Evolutionary conservation across 163 green algal species (phyloP).

Genomic region (Chlorella variabilis): DNA sequence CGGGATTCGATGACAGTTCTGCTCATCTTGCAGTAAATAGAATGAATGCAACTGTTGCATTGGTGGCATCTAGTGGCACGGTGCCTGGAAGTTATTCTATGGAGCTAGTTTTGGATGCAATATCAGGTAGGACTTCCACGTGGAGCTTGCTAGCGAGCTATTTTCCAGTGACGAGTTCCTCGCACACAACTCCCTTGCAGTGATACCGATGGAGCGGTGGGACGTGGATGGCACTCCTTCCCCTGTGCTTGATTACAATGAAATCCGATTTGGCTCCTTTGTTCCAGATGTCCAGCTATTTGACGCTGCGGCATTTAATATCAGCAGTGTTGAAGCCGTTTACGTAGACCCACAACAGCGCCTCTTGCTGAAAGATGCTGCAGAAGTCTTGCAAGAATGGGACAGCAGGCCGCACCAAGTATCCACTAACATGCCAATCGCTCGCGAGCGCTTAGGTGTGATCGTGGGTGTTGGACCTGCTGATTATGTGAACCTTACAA

Average conservation of each 20-base stretch:
- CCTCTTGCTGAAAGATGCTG: conserved; percentile 65
- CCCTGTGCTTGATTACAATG: neutral
- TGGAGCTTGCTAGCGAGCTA: no score
- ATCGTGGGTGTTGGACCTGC: conserved; percentile 57
- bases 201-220: conserved; percentile 65
- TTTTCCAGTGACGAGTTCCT: no score
- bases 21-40: neutral
- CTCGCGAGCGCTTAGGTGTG: conserved; percentile 16
- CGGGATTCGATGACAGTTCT: neutral
- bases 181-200: no score
- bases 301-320: conserved; percentile 70
- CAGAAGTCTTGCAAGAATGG: neutral
- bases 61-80: neutral
- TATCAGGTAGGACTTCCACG: neutral
- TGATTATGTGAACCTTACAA: conserved; percentile 56
- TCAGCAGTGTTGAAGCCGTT: conserved; percentile 63
- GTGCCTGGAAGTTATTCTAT: neutral
- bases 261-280: conserved; percentile 21
- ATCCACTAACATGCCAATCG: no score
- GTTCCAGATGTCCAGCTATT: conserved; percentile 60
- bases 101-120: neutral
- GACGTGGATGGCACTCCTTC: conserved; percentile 34
- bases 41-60: neutral
- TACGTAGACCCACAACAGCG: conserved; percentile 84
- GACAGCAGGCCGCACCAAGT: neutral